Base-by-base conservation (phyloP, 2,329 filamentous ascomycete genomes). In the Colletotrichum limetticola region DNA sequence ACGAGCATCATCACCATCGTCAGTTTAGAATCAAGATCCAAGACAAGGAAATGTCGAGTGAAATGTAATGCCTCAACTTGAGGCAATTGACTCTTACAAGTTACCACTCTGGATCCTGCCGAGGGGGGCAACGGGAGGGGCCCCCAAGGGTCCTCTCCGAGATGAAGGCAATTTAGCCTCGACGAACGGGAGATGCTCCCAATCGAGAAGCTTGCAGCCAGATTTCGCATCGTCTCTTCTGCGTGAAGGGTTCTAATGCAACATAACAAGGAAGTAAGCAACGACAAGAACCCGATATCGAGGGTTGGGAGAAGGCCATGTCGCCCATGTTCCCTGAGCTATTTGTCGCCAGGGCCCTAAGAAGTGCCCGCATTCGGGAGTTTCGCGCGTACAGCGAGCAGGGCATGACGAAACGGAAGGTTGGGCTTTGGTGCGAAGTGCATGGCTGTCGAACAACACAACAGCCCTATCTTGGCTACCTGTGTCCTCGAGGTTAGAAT, bases 151-250 rank as follows among this genome's bases (percentile, higher is more conserved):
- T 60, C 28, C 49, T 59, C 30, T 55, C 66, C 60, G 55, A 72
- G 66, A 65, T 72, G 70, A 72, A 56, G 46, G 28, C 70, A 70
- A 65, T 64, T 64, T 65, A 65, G 59, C 30, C 60, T 65, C 58
- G 58, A 60, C 42, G 46, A 52, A 42, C 66, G 59, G 70, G 14
- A 52, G 32, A 11, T 22, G 8, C 5, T 16, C 55, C 60, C n/a
- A 24, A 72, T 65, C 28, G 16, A 60, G 52, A 70, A 56, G 60
- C 58, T 35, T 35, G 28, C 58, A 68, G 22, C 53, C 56, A 65
- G 32, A 35, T 68, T 53, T 30, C 22, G 24, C 28, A 22, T 49
- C 26, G 24, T 6, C 12, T 26, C 8, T 24, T 16, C 56, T 22
- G 42, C 19, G n/a, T 63, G 14, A 52, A 63, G 26, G 26, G 26